These are phyloP conservation scores for Huntiella bhutanensis DNA, from an alignment of 2,329 filamentous ascomycete genomes.

Conservation along the genomic window DNA sequence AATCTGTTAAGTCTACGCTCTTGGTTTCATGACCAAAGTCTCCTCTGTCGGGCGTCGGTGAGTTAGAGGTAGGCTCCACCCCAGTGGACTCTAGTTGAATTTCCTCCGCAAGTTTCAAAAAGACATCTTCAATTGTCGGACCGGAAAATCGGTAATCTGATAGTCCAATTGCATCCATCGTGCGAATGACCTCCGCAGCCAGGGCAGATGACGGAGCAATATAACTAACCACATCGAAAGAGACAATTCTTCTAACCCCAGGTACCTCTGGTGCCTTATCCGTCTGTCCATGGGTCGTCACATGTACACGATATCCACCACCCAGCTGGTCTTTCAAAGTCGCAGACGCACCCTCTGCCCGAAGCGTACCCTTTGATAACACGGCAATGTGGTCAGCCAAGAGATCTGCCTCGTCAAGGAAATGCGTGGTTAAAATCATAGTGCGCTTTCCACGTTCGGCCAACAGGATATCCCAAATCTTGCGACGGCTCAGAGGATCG, in stretches of 20 bases:
- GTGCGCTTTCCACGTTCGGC: conserved; percentile 67
- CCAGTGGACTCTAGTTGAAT: conserved; percentile 23
- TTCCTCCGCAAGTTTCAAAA: conserved; percentile 70
- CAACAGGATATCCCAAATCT: conserved; percentile 86
- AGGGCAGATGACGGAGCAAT: conserved; percentile 48
- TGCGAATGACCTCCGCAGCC: conserved; percentile 51
- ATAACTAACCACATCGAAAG: conserved; percentile 57
- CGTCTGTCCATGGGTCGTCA: conserved; percentile 26
- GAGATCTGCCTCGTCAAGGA: conserved; percentile 81
- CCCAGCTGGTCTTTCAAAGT: conserved; percentile 68
- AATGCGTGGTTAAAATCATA: conserved; percentile 79
- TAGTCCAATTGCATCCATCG: conserved; percentile 47
- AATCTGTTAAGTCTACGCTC: too few species aligned
- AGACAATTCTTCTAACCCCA: conserved; percentile 35
- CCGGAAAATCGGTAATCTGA: conserved; percentile 70
- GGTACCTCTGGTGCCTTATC: conserved; percentile 28
- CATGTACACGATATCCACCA: conserved; percentile 66
- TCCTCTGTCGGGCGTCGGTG: conserved; percentile 17
- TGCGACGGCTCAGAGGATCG: conserved; percentile 68
- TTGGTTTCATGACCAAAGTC: conserved; percentile 11
- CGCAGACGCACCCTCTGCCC: conserved; percentile 67
- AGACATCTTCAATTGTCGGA: conserved; percentile 84
- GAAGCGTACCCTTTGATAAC: conserved; percentile 64
- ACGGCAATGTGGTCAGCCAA: conserved; percentile 79
- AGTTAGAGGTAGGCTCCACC: neutral